Evolutionary conservation across 2,329 filamentous ascomycete genomes (phyloP).

Genomic region (Alternaria angustiovoidea): DNA sequence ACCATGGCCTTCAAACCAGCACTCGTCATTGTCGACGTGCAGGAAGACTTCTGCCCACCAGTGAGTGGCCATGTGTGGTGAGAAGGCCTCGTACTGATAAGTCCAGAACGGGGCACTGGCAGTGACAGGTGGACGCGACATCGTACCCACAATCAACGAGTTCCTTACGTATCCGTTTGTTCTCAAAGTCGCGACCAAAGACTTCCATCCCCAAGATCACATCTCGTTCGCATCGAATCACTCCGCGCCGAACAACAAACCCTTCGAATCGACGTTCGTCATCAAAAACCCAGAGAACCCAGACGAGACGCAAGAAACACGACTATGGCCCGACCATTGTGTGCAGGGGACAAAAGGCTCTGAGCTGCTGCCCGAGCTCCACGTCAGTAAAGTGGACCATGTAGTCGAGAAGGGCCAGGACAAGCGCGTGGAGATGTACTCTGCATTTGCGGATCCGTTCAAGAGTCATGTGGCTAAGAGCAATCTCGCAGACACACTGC

Average conservation of each 20-base stretch:
- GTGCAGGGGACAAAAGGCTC: constrained; percentile 77
- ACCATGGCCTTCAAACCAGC: constrained; percentile 57
- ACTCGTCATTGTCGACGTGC: constrained; percentile 83
- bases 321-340: constrained; percentile 92
- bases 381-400: constrained; percentile 65
- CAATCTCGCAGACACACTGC: constrained; percentile 68
- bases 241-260: constrained; percentile 64
- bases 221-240: constrained; percentile 91
- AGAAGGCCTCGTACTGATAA: constrained; percentile 22
- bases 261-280: constrained; percentile 71
- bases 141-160: constrained; percentile 75
- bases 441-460: constrained; percentile 86
- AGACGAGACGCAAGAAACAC: constrained; percentile 68
- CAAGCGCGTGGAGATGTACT: constrained; percentile 87
- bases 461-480: constrained; percentile 65
- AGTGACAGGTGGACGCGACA: constrained; percentile 75
- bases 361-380: constrained; percentile 75
- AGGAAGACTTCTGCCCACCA: constrained; percentile 94
- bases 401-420: constrained; percentile 82
- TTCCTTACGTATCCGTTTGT: constrained; percentile 77
- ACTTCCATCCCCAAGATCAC: constrained; percentile 86
- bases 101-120: constrained; percentile 83
- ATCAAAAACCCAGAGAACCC: constrained; percentile 73
- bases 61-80: constrained; percentile 59
- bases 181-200: constrained; percentile 84